A percentile compares a stretch with the other conserved stretches of the same genome.
These are phyloP conservation scores for Jatropha multifida DNA, from an alignment of 441 rosid genomes.

Conservation along the genomic window DNA sequence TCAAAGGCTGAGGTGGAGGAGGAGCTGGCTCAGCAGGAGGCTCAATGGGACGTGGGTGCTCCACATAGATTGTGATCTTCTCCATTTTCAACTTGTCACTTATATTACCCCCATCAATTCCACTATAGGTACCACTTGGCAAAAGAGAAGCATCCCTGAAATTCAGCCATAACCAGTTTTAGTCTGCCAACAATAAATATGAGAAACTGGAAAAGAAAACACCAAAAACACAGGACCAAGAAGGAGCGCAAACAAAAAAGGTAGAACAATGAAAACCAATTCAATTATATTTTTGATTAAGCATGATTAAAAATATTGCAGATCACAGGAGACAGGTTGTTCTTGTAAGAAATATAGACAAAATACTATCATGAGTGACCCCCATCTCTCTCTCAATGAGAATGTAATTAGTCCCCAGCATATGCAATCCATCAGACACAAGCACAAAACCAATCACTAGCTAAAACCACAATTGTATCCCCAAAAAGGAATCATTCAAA, in stretches of 20 bases:
- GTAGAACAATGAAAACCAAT: neutral
- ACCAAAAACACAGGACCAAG: neutral
- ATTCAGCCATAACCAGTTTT: constrained; percentile 20
- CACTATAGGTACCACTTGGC: constrained; percentile 46
- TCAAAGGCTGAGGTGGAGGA: constrained; percentile 92
- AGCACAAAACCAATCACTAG: neutral
- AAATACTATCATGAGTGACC: neutral
- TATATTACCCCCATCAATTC: constrained; percentile 33
- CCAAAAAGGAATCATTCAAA: too few species aligned
- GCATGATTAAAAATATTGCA: neutral
- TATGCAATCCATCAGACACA: neutral
- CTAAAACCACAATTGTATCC: neutral
- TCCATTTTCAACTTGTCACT: constrained; percentile 59
- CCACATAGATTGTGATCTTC: constrained; percentile 73
- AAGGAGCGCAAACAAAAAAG: neutral
- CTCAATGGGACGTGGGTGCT: constrained; percentile 91
- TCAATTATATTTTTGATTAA: neutral
- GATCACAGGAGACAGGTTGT: neutral
- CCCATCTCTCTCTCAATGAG: neutral
- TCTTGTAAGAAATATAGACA: too few species aligned
- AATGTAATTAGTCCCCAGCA: neutral
- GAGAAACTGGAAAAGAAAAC: too few species aligned
- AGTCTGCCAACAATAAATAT: neutral
- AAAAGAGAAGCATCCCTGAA: constrained; percentile 66
- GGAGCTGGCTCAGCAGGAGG: constrained; percentile 94